Percentiles rank a stretch among this genome's conserved stretches.
Evolutionary conservation across 306 rosid genomes (phyloP).

Genomic region (Quercus bicolor): DNA sequence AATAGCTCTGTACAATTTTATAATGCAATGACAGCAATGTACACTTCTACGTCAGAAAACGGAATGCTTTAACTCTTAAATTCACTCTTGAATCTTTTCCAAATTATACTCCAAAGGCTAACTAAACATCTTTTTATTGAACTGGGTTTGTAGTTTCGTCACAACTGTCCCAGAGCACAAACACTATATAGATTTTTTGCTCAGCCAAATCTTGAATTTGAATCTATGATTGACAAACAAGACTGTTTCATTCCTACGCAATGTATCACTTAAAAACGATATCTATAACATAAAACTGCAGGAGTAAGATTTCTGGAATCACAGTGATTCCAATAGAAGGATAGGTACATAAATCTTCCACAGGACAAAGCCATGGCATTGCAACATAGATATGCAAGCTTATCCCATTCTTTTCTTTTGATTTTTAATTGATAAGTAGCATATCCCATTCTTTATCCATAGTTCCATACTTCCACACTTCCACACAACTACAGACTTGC

Average conservation of each 20-base stretch:
- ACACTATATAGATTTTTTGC: neutral
- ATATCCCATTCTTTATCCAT: neutral
- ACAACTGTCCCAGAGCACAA: neutral
- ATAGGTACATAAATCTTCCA: neutral
- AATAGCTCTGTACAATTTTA: neutral
- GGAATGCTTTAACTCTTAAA: too few species aligned
- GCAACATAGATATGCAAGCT: too few species aligned
- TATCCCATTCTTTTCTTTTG: too few species aligned
- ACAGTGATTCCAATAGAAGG: neutral
- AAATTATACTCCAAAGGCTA: constrained; percentile 3
- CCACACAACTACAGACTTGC: too few species aligned
- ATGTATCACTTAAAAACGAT: neutral
- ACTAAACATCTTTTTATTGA: neutral
- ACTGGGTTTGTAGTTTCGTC: neutral
- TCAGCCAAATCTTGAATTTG: neutral
- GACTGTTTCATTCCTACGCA: neutral
- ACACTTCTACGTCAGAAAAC: neutral
- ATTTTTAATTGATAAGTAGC: too few species aligned
- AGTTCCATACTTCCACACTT: too few species aligned
- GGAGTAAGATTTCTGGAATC: neutral
- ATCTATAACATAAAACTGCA: neutral
- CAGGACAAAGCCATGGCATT: neutral
- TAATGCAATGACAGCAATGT: neutral
- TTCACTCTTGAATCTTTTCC: neutral
- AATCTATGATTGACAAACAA: neutral